These are phyloP conservation scores for Grosmannia clavigera DNA, from an alignment of 2,329 filamentous ascomycete genomes.

Conservation along the genomic window DNA sequence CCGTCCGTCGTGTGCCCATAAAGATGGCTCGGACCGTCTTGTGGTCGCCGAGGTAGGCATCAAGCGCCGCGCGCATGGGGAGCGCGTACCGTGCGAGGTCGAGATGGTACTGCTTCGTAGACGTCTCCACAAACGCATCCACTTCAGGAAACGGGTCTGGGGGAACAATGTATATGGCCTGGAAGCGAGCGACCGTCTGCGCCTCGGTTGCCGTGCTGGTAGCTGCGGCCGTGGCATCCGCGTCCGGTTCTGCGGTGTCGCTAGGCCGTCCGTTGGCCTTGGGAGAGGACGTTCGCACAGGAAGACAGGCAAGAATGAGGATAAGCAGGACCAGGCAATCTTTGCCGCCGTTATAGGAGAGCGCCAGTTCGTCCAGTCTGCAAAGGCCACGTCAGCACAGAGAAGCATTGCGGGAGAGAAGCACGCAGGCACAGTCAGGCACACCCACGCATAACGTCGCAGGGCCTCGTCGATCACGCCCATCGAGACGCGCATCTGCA, in stretches of 20 bases:
- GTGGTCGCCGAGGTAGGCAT: conserved; percentile 57
- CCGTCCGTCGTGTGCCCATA: conserved; percentile 78
- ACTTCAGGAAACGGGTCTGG: conserved; percentile 75
- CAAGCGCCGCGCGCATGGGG: conserved; percentile 72
- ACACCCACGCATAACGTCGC: conserved; percentile 57
- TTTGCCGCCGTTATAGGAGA: conserved; percentile 97
- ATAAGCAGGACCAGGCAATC: conserved; percentile 90
- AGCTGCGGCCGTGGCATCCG: background rate
- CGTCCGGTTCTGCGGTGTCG: conserved; percentile 1
- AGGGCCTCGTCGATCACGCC: conserved; percentile 65
- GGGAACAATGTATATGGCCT: conserved; percentile 82
- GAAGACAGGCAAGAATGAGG: conserved; percentile 60
- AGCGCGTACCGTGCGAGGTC: conserved; percentile 61
- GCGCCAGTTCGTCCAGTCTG: conserved; percentile 65
- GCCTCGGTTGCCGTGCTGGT: background rate
- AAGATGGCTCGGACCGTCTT: conserved; percentile 64
- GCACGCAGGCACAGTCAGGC: too few species aligned
- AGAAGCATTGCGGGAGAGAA: background rate
- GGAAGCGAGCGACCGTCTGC: conserved; percentile 30
- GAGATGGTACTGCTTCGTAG: conserved; percentile 59
- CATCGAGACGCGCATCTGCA: conserved; percentile 61
- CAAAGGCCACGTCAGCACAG: background rate
- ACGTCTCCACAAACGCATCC: conserved; percentile 65
- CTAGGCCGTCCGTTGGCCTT: background rate
- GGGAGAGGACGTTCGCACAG: conserved; percentile 15